Evolutionary conservation across 2,329 filamentous ascomycete species (phyloP).

Genomic region (Hysterium pulicare): DNA sequence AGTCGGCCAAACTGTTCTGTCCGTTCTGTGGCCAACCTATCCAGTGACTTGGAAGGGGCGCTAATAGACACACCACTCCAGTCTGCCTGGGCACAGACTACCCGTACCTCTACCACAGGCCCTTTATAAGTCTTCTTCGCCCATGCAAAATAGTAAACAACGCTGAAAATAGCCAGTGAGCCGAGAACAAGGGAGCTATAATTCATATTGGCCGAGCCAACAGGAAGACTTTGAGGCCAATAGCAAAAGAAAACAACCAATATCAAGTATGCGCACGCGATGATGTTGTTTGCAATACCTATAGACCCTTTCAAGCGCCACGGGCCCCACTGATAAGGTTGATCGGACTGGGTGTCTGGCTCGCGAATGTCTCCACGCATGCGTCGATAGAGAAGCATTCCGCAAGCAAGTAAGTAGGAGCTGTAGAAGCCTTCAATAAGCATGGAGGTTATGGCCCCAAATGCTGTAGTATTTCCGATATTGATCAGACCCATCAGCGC

Average conservation of each 20-base stretch:
- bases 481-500: conserved; percentile 44
- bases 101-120: conserved; percentile 28
- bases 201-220: conserved; percentile 5
- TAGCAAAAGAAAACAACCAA: conserved; percentile 3
- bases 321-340: not conserved
- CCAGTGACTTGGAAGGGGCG: no score
- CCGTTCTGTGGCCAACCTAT: no score
- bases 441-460: not conserved
- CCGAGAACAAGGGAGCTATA: conserved; percentile 6
- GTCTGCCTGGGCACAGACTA: no score
- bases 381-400: not conserved
- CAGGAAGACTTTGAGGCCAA: not conserved
- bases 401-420: conserved; percentile 1
- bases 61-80: no score
- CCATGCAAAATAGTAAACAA: conserved; percentile 4
- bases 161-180: not conserved
- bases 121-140: conserved; percentile 16
- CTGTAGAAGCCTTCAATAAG: not conserved
- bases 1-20: no score
- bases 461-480: conserved; percentile 34
- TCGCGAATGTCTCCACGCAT: conserved; percentile 5
- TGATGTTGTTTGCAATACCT: not conserved
- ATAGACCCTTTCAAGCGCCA: not conserved
- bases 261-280: not conserved
- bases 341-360: not conserved